Base-by-base conservation (phyloP, 257 asterid genomes). In the Avicennia marina region DNA sequence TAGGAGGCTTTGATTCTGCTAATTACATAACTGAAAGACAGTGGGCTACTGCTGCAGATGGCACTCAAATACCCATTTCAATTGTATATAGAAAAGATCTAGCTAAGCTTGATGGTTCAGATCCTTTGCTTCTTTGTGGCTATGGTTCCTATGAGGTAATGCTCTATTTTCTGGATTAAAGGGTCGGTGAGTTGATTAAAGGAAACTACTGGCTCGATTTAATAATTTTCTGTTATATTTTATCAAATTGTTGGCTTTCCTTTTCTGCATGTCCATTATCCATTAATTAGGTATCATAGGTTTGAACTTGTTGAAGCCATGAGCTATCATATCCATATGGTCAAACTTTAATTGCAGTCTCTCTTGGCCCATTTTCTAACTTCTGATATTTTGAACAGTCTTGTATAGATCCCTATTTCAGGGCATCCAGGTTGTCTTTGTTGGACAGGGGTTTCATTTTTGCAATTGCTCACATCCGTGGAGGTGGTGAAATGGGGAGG, bases 401-500 rank as follows among this genome's bases (percentile, higher is more conserved):
- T 48, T 88, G 98, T 48, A 39, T 73, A 21, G 96, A 91, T 72
- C 98, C 98, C 29, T 29, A 64, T 62, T 91, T 91, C 79, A 84
- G 80, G 84, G 85, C 86, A 33, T 78, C 96, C 21, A 73, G 84
- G 61, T 57, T 91, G 78, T 88, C 93, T 55, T 79, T 91, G 81
- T 71, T 91, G 60, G 96, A 91, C 75, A 75, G 94, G 74, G 98
- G 98, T 38, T 81, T 91, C 77, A 73, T 85, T 65, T 83, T 72
- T 41, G 79, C 85, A 31, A 66, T 88, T 73, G 94, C 94, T 40
- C 96, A 91, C 64, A 40, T 91, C 64, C 95, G 98, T 58, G 98
- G 98, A 70, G 98, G 98, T 49, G 98, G 98, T 68, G 98, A 91
- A 78, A 80, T 91, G 96, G 98, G 98, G 72, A 85, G 98, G 67